Evolutionary conservation across 352 stramenopile genomes (phyloP).

Genomic region (Stephanocyclus meneghinianus): DNA sequence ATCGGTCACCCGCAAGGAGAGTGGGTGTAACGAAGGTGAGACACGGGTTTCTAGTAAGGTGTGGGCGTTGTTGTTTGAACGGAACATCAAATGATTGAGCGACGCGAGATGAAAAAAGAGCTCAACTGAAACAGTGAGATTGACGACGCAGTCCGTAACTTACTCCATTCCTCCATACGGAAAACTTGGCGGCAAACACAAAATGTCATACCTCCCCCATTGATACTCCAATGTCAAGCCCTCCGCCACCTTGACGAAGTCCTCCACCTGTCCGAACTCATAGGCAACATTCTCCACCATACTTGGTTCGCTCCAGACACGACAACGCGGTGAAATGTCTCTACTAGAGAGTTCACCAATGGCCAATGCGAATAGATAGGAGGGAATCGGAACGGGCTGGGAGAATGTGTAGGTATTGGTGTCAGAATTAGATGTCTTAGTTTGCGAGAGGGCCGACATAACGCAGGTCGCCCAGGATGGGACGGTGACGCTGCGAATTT

Average conservation of each 20-base stretch:
- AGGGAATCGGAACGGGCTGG: conserved; percentile 91
- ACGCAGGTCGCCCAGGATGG: conserved; percentile 90
- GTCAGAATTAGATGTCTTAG: neutral
- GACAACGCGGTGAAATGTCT: conserved; percentile 86
- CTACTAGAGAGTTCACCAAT: conserved; percentile 88
- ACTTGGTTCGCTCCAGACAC: conserved; percentile 92
- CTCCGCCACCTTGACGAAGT: conserved; percentile 90
- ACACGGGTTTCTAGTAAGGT: conserved; percentile 70
- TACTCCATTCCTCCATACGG: conserved; percentile 98
- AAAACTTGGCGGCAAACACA: conserved; percentile 95
- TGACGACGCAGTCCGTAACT: neutral
- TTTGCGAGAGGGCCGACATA: conserved; percentile 85
- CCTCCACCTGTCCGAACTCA: conserved; percentile 94
- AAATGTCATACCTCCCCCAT: conserved; percentile 84
- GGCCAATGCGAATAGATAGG: conserved; percentile 93
- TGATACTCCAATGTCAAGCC: conserved; percentile 90
- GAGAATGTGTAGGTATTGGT: conserved; percentile 82
- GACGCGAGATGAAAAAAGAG: neutral
- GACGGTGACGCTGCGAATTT: conserved; percentile 81
- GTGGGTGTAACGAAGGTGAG: conserved; percentile 97
- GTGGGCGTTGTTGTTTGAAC: neutral
- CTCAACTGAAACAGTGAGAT: too few relatives aligned
- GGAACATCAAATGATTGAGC: neutral
- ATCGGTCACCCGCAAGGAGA: conserved; percentile 91
- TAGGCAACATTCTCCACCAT: conserved; percentile 90